Base-by-base conservation (phyloP, 2,329 filamentous ascomycete species). In the Passalora sequoiae region DNA sequence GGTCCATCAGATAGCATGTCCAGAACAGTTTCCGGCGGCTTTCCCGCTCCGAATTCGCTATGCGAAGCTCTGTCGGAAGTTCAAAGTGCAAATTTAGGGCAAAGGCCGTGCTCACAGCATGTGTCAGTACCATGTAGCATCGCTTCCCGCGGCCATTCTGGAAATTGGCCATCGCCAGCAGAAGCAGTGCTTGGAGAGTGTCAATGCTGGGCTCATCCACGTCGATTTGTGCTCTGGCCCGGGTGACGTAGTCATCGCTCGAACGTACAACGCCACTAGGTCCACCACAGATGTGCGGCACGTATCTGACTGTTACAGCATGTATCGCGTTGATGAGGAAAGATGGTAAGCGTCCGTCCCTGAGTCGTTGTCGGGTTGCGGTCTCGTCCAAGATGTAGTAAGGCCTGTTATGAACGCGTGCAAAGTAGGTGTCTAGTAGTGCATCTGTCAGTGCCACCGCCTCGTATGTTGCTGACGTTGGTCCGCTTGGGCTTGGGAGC, bases 1-100 rank as follows among this genome's bases (percentile, higher is more conserved):
- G 78, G 60, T 94, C 88, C 64, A 94, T 81, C 19, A 94, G 70
- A 57, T 92, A 94, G 60, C 86, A 91, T 2, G 85, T 83, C 88
- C 88, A 94, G 64, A 94, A 94, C 2, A 94, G 69, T n/a, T 85
- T 77, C 42, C 88, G 74, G 33, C 85, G 76, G 59, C 82, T 81
- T 67, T 94, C 88, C 43, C 84, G 77, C 60, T 94, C 87, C 3
- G 79, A 69, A 0, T 80, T 73, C 0, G 79, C 77, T 8, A 85
- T 73, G 43, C 78, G 76, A 9, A 78, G 69, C 38, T 78, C 76
- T 4, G 72, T 60, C 17, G 87, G 81, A 31, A 83, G 69, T 66
- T 94, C 88, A 22, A 86, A 79, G 60, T 94, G 86, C 3, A 92
- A 70, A 59, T 89, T 86, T 8, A 94, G 74, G 3, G 86, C 86